Evolutionary conservation across 1,139 yeast genomes (phyloP), one percentile per base, ranked within the genome.

Genomic region (Suhomyces maxii): DNA sequence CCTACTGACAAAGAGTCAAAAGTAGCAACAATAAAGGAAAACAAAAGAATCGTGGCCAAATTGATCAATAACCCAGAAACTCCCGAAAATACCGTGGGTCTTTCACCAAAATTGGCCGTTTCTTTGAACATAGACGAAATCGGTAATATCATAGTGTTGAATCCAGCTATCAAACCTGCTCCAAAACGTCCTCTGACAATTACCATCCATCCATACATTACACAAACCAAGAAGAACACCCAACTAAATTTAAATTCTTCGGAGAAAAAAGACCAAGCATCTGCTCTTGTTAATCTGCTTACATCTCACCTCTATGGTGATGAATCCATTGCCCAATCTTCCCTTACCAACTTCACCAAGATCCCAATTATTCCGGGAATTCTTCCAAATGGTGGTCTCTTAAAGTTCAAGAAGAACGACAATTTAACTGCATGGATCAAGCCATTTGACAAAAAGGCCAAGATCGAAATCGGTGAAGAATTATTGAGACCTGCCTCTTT

Each of bases 381-480:
- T 1, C 65, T 86, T 26, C 86, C 87, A 0, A 54, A 71, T 37
- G 96, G 96, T 8, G 95, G 86, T 0, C 54, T 83, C 7, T 50
- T 88, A 12, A 80, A 74, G 43, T 74, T 85, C 53, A 80, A 78
- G 44, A 70, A 71, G 52, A 67, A 68, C 44, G 71, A 74, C 30
- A 77, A 73, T 28, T 59, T 68, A 2, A 62, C 60, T 42, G 66
- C 75, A 2, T 83, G 86, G 84, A 57, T 76, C 10, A 59, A 68
- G 42, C 68, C 76, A 5, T 62, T 62, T 31, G 48, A 55, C 14
- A 63, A 61, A 45, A 54, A 67, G 18, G 63, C 68, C 4, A 63
- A 67, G 30, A 46, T 83, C 36, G 84, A 77, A 47, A 40, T 82
- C 1, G 89, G 86, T 1, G 75, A 76, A 2, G 85, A 82, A 9